These are phyloP conservation scores for Xylaria polymorpha DNA, from an alignment of 2,329 filamentous ascomycete species.

Conservation along the genomic window DNA sequence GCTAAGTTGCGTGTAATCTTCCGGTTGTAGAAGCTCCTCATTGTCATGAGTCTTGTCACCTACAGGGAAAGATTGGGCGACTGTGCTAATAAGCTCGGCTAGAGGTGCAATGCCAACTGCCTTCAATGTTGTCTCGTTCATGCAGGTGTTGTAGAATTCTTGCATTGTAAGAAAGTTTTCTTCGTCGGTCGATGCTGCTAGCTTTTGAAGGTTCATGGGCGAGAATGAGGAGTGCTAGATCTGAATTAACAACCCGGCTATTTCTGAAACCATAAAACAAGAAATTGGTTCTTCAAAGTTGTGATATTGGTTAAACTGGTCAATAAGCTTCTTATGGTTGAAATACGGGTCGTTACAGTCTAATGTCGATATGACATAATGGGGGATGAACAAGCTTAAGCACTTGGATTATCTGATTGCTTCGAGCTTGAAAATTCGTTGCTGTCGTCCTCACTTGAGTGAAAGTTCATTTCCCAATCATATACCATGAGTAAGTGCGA, in stretches of 20 bases:
- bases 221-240: conserved; percentile 62
- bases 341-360: not conserved
- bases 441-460: not conserved
- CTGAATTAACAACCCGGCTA: conserved; percentile 33
- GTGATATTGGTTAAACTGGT: not conserved
- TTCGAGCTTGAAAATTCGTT: not conserved
- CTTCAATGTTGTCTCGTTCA: conserved; percentile 69
- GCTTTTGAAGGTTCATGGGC: conserved; percentile 52
- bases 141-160: conserved; percentile 72
- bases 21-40: conserved; percentile 41
- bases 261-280: not conserved
- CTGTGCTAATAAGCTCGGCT: conserved; percentile 63
- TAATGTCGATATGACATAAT: not conserved
- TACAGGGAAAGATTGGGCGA: conserved; percentile 60
- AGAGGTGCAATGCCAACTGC: conserved; percentile 67
- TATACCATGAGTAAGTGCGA: not conserved
- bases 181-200: conserved; percentile 61
- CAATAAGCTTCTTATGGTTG: not conserved
- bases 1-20: conserved; percentile 53
- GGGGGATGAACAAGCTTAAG: not conserved
- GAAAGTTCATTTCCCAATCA: not conserved
- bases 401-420: not conserved
- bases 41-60: conserved; percentile 42
- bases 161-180: conserved; percentile 75
- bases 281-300: not conserved